phyloP scores from a whole-genome alignment of 2,329 filamentous ascomycete genomes.

The Colletotrichum sp. region DNA sequence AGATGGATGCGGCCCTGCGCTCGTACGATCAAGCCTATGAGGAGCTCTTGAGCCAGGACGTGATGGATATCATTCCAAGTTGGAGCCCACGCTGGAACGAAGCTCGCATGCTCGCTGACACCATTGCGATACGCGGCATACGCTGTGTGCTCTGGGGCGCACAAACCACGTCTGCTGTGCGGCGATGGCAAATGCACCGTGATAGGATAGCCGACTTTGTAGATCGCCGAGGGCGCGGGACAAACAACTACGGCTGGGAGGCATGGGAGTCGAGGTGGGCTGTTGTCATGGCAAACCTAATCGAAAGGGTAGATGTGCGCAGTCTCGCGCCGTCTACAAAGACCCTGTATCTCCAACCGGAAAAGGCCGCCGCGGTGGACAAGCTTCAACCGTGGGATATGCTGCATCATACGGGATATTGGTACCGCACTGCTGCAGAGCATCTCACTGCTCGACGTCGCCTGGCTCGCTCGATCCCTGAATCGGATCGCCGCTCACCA shows the following conservation, averaged over 20 bases:
- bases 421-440: conserved; percentile 66
- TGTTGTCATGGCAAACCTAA: conserved; percentile 64
- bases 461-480: conserved; percentile 61
- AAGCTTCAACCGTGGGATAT: conserved; percentile 67
- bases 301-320: conserved; percentile 58
- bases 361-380: conserved; percentile 63
- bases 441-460: conserved; percentile 58
- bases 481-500: conserved; percentile 61
- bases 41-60: conserved; percentile 77
- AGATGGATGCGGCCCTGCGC: conserved; percentile 85
- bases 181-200: conserved; percentile 81
- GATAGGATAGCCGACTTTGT: conserved; percentile 77
- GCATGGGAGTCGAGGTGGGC: conserved; percentile 87
- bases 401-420: conserved; percentile 71
- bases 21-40: conserved; percentile 91
- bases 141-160: conserved; percentile 83
- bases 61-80: conserved; percentile 86
- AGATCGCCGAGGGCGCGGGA: conserved; percentile 83
- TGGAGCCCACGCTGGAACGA: conserved; percentile 94
- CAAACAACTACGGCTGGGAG: conserved; percentile 89
- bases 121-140: conserved; percentile 79
- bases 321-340: conserved; percentile 50
- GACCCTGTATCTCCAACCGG: conserved; percentile 57
- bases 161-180: conserved; percentile 79
- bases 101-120: conserved; percentile 84